These are phyloP conservation scores for Elymus sibiricus DNA, from an alignment of 176 grass and related monocot genomes.

Conservation along the genomic window DNA sequence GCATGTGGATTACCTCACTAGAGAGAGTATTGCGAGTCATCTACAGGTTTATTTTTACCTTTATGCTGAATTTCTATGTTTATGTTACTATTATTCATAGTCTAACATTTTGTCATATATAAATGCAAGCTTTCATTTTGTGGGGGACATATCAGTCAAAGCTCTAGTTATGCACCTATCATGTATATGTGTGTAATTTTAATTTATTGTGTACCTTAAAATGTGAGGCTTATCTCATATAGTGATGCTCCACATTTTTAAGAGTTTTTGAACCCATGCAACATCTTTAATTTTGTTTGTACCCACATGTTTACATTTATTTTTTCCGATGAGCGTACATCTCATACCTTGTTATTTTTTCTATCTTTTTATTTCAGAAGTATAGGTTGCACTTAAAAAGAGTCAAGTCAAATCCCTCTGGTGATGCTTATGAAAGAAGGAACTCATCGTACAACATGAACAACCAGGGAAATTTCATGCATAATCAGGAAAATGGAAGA, in stretches of 20 bases:
- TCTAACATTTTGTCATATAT: neutral
- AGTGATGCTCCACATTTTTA: neutral
- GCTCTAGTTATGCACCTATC: neutral
- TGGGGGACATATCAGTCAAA: neutral
- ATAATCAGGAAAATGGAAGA: slow-evolving; percentile 15
- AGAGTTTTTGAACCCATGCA: neutral
- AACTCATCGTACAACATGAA: neutral
- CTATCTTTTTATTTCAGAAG: slow-evolving; percentile 52
- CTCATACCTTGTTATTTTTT: neutral
- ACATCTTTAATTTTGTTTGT: neutral
- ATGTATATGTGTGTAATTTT: neutral
- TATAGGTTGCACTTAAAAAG: slow-evolving; percentile 53
- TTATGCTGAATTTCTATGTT: neutral
- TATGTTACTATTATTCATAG: neutral
- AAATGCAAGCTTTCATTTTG: neutral
- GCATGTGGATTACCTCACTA: slow-evolving; percentile 52
- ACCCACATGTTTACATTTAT: neutral
- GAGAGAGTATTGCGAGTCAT: slow-evolving; percentile 73
- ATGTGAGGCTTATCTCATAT: neutral
- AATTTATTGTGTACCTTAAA: neutral
- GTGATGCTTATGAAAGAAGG: slow-evolving; percentile 19
- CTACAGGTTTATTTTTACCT: slow-evolving; percentile 46
- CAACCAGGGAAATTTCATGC: slow-evolving; percentile 13
- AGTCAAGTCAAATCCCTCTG: neutral
- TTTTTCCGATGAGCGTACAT: neutral